Evolutionary conservation across 805 yeast genomes (phyloP), one percentile per base, ranked within the genome.

Genomic region (Alloascoidea hylecoeti): DNA sequence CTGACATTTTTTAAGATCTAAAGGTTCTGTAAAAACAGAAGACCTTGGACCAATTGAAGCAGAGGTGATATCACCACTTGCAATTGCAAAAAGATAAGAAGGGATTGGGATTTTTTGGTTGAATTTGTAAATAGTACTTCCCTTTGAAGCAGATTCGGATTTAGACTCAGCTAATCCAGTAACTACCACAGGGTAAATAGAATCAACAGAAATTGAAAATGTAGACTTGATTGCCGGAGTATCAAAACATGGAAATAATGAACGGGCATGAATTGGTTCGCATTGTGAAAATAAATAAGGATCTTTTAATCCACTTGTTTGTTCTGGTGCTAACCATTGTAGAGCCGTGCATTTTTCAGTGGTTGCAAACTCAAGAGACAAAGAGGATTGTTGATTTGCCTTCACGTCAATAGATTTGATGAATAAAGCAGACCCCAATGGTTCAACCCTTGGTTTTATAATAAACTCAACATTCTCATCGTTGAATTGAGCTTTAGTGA

Each of bases 241-340:
- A 56, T 86, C 96, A 52, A 86, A 86, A 49, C 85, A 81, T 5
- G 96, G 96, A 60, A 81, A 78, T 50, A 85, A 65, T 13, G 89
- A 72, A 50, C 96, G 69, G 4, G 95, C 92, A 51, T 86, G 95
- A 45, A 82, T 85, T 28, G 95, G 86, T 60, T 86, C 94, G 52
- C 94, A 72, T 58, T 86, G 96, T 6, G 95, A 83, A 55, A 85
- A 86, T 41, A 86, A 64, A 55, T 73, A 79, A 1, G 84, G 85
- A 17, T 65, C 64, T 33, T 68, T 69, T 43, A 75, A 71, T 14
- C 88, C 94, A 36, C 75, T 75, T 5, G 94, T 80, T 47, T 77
- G 81, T 38, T 66, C 73, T 27, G 77, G 74, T n/a, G 70, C 72
- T 38, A 86, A 61, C 75, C 92, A 86, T 56, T 86, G 95, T 42